phyloP scores from a whole-genome alignment of 306 rosid species.

The Begonia peltatifolia region DNA sequence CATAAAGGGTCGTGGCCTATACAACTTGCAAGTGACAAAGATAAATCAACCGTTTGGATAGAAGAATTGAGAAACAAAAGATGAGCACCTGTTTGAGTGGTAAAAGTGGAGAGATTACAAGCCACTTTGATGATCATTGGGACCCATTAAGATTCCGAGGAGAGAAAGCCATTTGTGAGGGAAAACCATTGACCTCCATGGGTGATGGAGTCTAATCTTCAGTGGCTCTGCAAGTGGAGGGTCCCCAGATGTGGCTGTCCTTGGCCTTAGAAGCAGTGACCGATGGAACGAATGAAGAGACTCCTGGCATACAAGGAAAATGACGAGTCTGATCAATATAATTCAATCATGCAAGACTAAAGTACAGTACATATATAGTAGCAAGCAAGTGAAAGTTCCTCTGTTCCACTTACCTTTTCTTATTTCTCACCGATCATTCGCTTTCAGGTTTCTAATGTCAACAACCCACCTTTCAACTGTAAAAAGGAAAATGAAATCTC shows the following conservation, averaged over 20 bases:
- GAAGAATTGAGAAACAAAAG: constrained; percentile 8
- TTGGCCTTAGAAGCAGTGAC: constrained; percentile 29
- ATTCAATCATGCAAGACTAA: constrained; percentile 28
- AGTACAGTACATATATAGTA: constrained; percentile 23
- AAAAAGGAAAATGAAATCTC: not conserved
- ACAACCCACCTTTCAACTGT: constrained; percentile 15
- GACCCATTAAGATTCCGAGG: constrained; percentile 38
- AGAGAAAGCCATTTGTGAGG: constrained; percentile 3
- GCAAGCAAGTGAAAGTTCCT: constrained; percentile 17
- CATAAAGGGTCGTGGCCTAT: constrained; percentile 4
- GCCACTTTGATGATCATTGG: constrained; percentile 28
- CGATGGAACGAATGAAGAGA: constrained; percentile 35
- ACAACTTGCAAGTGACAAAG: constrained; percentile 17
- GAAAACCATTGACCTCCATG: constrained; percentile 9
- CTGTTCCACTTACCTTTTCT: constrained; percentile 17
- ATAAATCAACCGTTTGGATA: constrained; percentile 9
- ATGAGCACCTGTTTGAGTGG: constrained; percentile 28
- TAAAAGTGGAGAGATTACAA: constrained; percentile 3
- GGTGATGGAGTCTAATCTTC: constrained; percentile 36
- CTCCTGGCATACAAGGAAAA: constrained; percentile 19
- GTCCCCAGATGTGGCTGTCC: constrained; percentile 41
- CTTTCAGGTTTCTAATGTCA: constrained; percentile 12
- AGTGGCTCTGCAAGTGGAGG: constrained; percentile 57
- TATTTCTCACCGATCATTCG: constrained; percentile 3
- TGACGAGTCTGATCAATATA: constrained; percentile 17